Percentiles rank a stretch among this genome's conserved stretches.
These are phyloP conservation scores for Rhamnella rubrinervis DNA, from an alignment of 331 rosid species.

Conservation along the genomic window DNA sequence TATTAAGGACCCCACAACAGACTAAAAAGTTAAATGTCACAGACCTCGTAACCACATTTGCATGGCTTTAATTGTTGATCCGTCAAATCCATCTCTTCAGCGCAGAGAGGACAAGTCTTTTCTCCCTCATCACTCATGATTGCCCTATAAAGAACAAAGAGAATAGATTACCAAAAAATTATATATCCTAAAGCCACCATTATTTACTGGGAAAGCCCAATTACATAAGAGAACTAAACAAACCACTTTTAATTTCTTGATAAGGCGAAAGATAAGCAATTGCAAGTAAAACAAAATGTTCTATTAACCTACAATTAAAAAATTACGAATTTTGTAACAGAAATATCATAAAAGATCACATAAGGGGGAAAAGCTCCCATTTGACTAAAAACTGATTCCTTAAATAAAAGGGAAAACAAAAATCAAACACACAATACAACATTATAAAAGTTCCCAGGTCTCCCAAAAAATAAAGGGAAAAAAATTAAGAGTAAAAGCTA, in stretches of 20 bases:
- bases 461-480: too few species aligned
- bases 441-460: neutral
- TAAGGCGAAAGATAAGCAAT: too few species aligned
- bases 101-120: conserved; percentile 96
- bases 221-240: too few species aligned
- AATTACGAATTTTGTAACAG: too few species aligned
- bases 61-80: conserved; percentile 99
- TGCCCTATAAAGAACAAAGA: conserved; percentile 26
- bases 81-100: conserved; percentile 98
- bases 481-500: neutral
- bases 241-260: too few species aligned
- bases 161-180: conserved; percentile 12
- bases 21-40: conserved; percentile 1
- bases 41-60: conserved; percentile 96
- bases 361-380: too few species aligned
- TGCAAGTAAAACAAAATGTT: too few species aligned
- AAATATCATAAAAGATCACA: too few species aligned
- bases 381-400: too few species aligned
- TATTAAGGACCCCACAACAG: neutral
- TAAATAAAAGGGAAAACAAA: neutral
- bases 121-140: conserved; percentile 98
- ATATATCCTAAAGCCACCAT: too few species aligned
- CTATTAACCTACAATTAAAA: too few species aligned
- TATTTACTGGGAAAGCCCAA: too few species aligned
- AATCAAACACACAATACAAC: neutral